A percentile compares a stretch with the other conserved stretches of the same genome.
Conservation (phyloP, 2,329 filamentous ascomycete species). For the Venturia effusa region DNA sequence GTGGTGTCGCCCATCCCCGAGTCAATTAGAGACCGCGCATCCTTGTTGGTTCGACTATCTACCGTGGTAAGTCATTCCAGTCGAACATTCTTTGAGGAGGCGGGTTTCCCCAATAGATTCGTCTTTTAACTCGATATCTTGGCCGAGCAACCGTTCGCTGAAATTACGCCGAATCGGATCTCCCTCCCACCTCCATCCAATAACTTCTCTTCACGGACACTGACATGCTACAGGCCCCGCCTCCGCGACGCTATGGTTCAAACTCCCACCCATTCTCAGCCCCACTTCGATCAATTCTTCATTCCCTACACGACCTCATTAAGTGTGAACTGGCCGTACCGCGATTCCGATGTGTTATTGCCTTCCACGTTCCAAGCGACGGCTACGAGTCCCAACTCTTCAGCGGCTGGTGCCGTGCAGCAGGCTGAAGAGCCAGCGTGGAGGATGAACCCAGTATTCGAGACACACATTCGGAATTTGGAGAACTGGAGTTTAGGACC, state of each 20-base stretch:
- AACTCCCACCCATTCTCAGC: slow-evolving; percentile 40
- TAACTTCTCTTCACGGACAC: neutral
- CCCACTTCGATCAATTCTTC: slow-evolving; percentile 68
- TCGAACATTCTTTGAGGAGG: neutral
- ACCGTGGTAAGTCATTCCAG: slow-evolving; percentile 44
- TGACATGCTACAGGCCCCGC: slow-evolving; percentile 37
- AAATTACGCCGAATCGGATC: neutral
- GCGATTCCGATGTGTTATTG: slow-evolving; percentile 56
- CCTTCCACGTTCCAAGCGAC: slow-evolving; percentile 27
- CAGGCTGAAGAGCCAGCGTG: slow-evolving; percentile 44
- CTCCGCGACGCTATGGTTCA: slow-evolving; percentile 59
- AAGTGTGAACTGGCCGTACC: slow-evolving; percentile 76
- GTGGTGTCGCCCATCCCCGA: slow-evolving; percentile 56
- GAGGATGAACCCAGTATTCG: slow-evolving; percentile 78
- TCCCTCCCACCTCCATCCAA: neutral
- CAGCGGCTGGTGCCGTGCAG: neutral
- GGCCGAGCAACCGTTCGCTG: too few species aligned
- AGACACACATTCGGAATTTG: slow-evolving; percentile 62
- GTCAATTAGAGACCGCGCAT: slow-evolving; percentile 58
- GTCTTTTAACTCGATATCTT: neutral
- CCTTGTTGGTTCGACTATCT: slow-evolving; percentile 76
- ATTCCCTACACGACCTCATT: slow-evolving; percentile 69
- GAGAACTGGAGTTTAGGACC: slow-evolving; percentile 75
- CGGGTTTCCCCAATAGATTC: neutral
- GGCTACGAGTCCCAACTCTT: slow-evolving; percentile 18